Evolutionary conservation across 164 flowering plant species (phyloP), one percentile per base, ranked within the genome.

Genomic region (Vitis amurensis): DNA sequence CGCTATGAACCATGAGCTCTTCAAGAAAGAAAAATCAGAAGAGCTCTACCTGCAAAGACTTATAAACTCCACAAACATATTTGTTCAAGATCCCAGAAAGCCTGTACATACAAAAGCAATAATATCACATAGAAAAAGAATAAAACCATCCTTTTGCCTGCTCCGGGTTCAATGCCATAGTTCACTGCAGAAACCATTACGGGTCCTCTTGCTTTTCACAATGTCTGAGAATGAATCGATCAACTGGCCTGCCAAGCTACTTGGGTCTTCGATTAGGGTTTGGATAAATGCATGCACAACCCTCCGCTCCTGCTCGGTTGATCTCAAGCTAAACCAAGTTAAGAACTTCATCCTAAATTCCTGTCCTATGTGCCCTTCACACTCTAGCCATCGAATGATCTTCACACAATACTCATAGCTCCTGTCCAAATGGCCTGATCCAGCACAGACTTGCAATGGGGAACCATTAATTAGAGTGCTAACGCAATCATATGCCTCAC

Each of bases 161-260:
- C 27, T 23, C 27, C 27, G 27, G 27, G 44, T 37, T 85, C 27
- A 57, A 57, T 57, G 60, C 60, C 60, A 57, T 13, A 57, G 11
- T 19, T 17, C 17, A 4, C 9, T 16, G 60, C 60, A 57, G 60
- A 63, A 63, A 11, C 66, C 66, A 17, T 10, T 23, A 1, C 14
- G 17, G 51, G 9, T 17, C 19, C 44, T 63, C 51, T 63, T 63
- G 66, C 19, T 37, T 12, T 50, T 37, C 2, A 63, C 19, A 3
- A 37, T 47, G 9, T 63, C 66, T 48, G 66, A 37, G 16, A 63
- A 63, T 7, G 66, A 11, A 51, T 63, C 66, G 0, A 48, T 19
- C 50, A 63, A 47, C 52, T 63, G 66, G 9, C 51, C 66, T 3
- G 66, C 66, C 48, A 63, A n/a, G 51, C 51, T 37, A 4, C 51